Conservation (phyloP, 2,329 filamentous ascomycete species). For the Botrytis tulipae region DNA sequence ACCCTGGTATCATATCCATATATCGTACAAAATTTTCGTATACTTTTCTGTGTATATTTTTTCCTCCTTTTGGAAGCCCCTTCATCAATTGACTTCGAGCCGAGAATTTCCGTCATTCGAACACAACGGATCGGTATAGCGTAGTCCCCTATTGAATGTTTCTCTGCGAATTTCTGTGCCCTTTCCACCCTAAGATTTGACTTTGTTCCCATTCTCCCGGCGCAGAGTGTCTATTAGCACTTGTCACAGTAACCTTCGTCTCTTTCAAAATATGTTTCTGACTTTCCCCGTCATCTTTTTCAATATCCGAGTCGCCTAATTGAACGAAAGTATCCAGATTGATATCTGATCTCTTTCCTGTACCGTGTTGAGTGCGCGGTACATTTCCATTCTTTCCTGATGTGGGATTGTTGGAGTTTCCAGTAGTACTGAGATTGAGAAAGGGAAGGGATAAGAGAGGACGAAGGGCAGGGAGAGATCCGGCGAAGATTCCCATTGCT, state of each 20-base stretch:
- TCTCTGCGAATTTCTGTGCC: not conserved
- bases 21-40: conserved; percentile 1
- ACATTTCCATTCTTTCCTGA: conserved; percentile 3
- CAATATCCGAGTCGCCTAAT: conserved; percentile 21
- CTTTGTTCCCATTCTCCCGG: conserved; percentile 30
- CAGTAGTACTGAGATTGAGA: conserved; percentile 25
- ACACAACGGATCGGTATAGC: not conserved
- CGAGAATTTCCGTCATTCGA: not conserved
- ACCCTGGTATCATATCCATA: conserved; percentile 9
- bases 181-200: conserved; percentile 1
- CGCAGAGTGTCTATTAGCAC: conserved; percentile 21
- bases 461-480: conserved; percentile 47
- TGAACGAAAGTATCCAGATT: conserved; percentile 30
- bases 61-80: not conserved
- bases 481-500: conserved; percentile 50
- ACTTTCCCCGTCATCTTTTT: conserved; percentile 37
- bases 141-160: not conserved
- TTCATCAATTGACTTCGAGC: not conserved
- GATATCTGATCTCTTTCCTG: conserved; percentile 22
- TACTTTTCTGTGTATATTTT: not conserved
- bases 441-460: conserved; percentile 42
- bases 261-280: conserved; percentile 44
- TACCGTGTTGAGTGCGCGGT: conserved; percentile 19
- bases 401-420: not conserved
- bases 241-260: conserved; percentile 35